Base-by-base conservation (phyloP, 495 filamentous ascomycete genomes). In the Neurospora tetraspora region DNA sequence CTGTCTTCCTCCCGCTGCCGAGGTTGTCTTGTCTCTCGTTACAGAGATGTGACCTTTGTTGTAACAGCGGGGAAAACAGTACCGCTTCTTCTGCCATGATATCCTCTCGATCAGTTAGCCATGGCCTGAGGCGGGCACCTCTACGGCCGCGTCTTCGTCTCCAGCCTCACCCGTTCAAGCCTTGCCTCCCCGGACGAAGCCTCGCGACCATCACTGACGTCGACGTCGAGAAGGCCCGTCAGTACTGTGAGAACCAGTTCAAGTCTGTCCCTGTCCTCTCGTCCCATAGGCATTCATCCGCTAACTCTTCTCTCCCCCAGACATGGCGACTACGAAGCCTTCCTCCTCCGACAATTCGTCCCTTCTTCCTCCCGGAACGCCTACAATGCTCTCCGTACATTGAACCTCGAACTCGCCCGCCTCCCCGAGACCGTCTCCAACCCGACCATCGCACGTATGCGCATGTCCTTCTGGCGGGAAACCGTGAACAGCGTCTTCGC, bases 391-490 rank as follows among this genome's bases (percentile, higher is more conserved):
- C 87, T 99, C 42, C 93, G 94, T 47, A 93, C 96, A 40, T 88
- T 99, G 82, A 99, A 99, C 79, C 87, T 97, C 78, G 94, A 97
- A 75, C 87, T 97, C 45, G 93, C 94, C 45, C 86, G 91, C 43
- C 90, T 98, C 74, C 92, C 95, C 70, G 95, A 98, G 84, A 88
- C 91, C 9, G 94, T 94, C 20, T 93, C 91, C 71, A 94, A 89
- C 42, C 87, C 90, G 31, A 90, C 91, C 20, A 90, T 97, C 69
- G 96, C 93, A 16, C 85, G 89, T 20, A 89, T 98, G 86, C 93
- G 96, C 53, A 91, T 96, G 76, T 93, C 97, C 81, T 98, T 97
- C 86, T 98, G 96, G 94, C 88, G 91, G 38, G 94, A 97, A 76
- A 86, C 92, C 31, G 81, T 98, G 38, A 86, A 88, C n/a, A 88